These are phyloP conservation scores for Grigorovia humatica DNA, from an alignment of 805 yeast genomes.

Conservation along the genomic window DNA sequence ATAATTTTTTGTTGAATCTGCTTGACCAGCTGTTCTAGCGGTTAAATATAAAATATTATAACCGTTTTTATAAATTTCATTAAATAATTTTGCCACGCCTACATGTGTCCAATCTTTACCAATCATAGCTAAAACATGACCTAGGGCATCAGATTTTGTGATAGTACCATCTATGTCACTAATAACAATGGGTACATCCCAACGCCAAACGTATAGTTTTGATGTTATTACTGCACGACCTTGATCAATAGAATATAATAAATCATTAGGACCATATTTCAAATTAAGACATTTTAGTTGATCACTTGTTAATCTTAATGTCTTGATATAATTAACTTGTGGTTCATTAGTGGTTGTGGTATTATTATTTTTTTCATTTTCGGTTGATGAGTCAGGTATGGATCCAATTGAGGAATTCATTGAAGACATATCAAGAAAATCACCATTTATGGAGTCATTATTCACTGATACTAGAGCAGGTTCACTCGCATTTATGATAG, in stretches of 20 bases:
- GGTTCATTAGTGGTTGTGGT: neutral
- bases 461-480: conserved; percentile 4
- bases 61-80: conserved; percentile 80
- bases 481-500: conserved; percentile 9
- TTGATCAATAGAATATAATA: conserved; percentile 69
- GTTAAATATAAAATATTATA: conserved; percentile 90
- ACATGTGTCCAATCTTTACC: conserved; percentile 98
- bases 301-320: conserved; percentile 82
- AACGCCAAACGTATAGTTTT: conserved; percentile 73
- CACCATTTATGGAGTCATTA: conserved; percentile 5
- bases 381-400: neutral
- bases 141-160: conserved; percentile 94
- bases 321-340: conserved; percentile 51
- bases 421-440: conserved; percentile 2
- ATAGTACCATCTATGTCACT: conserved; percentile 98
- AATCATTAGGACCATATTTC: conserved; percentile 67
- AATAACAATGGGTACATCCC: conserved; percentile 79
- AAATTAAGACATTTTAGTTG: conserved; percentile 68
- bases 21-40: conserved; percentile 91
- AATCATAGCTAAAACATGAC: conserved; percentile 85
- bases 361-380: neutral
- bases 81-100: conserved; percentile 86
- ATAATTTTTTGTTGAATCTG: conserved; percentile 83
- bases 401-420: conserved; percentile 4
- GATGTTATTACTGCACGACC: conserved; percentile 72